Base-by-base conservation (phyloP, 2,329 filamentous ascomycete species). In the Xylariaceae sp. region DNA sequence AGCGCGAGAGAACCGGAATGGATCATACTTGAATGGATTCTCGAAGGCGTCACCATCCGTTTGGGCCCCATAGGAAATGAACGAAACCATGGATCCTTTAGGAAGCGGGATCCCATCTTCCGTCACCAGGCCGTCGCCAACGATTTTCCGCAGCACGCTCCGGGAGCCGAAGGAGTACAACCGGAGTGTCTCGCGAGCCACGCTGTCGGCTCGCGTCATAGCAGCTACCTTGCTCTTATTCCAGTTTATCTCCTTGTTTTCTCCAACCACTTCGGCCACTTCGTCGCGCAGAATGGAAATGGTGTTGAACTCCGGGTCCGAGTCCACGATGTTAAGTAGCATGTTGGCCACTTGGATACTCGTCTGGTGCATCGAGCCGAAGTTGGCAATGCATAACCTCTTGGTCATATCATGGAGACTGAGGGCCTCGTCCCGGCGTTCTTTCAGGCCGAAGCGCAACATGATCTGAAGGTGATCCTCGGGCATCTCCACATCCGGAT, bases 401-500 rank as follows among this genome's bases (percentile, higher is more conserved):
- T 61, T 62, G 0, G 64, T 63, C 49, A 73, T 70, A 8, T 61
- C 55, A 6, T 66, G 56, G 12, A 67, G 31, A 42, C 65, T 61
- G 6, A 66, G 57, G 1, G 71, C 63, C 56, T 76, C 73, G 0
- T 71, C 50, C 0, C 67, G 71, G 1, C 73, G 68, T 44, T 76
- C 64, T 26, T 67, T 67, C n/a, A 67, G 53, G 1, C 70, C 75
- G 46, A 66, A 74, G 3, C 67, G 65, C 3, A 76, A 56, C 70
- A 76, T 74, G 63, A 73, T 70, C 57, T 76, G 74, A 2, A 76
- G 46, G 19, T 70, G 67, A 40, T 77, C 74, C 9, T 69, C 64
- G 0, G 72, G 71, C 6, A 66, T 65, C 12, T 60, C 45, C 6
- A 64, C 49, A 2, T 58, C 55, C 0, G 56, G 49, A 1, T 62